These are phyloP conservation scores for Fusarium sp. DNA, from an alignment of 2,329 filamentous ascomycete species.

Conservation along the genomic window DNA sequence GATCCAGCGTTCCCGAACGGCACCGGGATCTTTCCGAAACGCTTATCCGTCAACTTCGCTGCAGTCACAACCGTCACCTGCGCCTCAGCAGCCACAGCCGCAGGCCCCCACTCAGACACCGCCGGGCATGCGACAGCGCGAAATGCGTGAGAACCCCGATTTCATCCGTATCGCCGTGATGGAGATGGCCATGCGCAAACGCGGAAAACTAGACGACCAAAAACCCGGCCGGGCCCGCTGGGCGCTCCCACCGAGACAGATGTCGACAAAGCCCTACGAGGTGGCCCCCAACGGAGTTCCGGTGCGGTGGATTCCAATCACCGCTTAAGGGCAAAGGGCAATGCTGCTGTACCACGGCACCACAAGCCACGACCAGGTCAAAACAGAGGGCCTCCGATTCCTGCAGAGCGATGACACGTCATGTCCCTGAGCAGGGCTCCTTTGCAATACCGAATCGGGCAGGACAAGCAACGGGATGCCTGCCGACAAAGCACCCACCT, in stretches of 20 bases:
- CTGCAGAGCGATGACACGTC: constrained; percentile 38
- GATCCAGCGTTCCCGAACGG: constrained; percentile 62
- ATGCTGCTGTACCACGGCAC: constrained; percentile 9
- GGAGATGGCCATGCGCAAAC: constrained; percentile 78
- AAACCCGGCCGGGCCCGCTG: constrained; percentile 76
- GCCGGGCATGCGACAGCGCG: constrained; percentile 69
- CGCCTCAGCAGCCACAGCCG: constrained; percentile 45
- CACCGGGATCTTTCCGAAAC: constrained; percentile 48
- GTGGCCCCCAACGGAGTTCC: constrained; percentile 70
- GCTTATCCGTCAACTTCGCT: constrained; percentile 48
- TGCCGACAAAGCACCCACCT: constrained; percentile 24
- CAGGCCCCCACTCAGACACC: constrained; percentile 52
- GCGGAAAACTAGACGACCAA: constrained; percentile 74
- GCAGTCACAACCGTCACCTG: constrained; percentile 46
- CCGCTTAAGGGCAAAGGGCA: constrained; percentile 34
- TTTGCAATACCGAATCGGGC: constrained; percentile 42
- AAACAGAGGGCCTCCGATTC: constrained; percentile 8
- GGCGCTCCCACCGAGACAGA: constrained; percentile 74
- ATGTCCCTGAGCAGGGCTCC: constrained; percentile 43
- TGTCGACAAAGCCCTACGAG: constrained; percentile 64
- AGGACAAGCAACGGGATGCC: constrained; percentile 33
- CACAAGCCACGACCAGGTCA: constrained; percentile 4
- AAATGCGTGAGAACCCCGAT: constrained; percentile 77
- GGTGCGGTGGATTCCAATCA: constrained; percentile 65
- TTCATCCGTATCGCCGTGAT: constrained; percentile 79